A percentile compares a stretch with the other conserved stretches of the same genome.
phyloP scores from a whole-genome alignment of 768 basidiomycete genomes.

The Xerocomellus dryophilus region DNA sequence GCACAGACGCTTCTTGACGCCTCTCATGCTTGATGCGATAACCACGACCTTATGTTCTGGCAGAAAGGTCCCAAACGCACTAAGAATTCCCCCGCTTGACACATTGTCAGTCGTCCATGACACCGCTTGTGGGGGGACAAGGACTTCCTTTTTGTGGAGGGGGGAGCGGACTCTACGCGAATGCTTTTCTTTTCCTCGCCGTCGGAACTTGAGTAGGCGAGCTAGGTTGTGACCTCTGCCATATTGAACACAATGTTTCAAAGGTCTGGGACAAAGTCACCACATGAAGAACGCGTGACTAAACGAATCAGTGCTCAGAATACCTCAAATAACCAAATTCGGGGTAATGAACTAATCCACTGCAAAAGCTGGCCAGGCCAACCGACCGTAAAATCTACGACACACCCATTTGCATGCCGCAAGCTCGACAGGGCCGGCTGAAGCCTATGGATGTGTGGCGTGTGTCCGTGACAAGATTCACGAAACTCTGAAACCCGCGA shows the following conservation, averaged over 20 bases:
- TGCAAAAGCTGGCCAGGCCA: background rate
- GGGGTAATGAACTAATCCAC: background rate
- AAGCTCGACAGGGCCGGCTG: background rate
- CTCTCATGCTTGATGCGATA: background rate
- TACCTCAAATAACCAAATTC: background rate
- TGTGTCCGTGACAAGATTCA: background rate
- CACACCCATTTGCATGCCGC: background rate
- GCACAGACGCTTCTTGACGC: background rate
- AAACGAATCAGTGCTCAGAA: background rate
- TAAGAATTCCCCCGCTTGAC: background rate
- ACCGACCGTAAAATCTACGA: background rate
- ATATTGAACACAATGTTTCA: background rate
- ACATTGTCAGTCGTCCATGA: background rate
- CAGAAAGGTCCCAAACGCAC: background rate
- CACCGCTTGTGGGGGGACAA: background rate
- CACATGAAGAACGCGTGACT: background rate
- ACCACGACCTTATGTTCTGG: background rate
- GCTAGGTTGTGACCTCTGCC: background rate
- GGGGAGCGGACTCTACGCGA: background rate
- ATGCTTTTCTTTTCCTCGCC: background rate
- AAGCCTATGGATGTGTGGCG: background rate
- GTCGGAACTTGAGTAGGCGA: background rate
- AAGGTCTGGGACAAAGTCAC: background rate
- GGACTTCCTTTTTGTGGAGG: no score
- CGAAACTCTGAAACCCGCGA: background rate